phyloP scores from a whole-genome alignment of 1,139 yeast species.

The Kurtzmaniella quercitrusa region DNA sequence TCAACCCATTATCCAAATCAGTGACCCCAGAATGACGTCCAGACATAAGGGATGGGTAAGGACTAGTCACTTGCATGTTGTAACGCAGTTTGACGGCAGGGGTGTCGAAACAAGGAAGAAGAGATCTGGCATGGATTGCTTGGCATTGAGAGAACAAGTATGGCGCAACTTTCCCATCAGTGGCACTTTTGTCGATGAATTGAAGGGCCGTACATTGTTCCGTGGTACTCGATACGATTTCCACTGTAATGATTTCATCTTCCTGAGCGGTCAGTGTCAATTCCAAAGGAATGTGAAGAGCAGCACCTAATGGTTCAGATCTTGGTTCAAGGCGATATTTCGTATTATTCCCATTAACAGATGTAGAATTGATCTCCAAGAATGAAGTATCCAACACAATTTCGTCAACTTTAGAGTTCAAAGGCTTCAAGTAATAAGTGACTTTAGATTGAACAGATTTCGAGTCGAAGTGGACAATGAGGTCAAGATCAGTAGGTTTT shows the following conservation, averaged over 20 bases:
- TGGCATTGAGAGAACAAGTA: constrained; percentile 88
- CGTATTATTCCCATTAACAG: constrained; percentile 36
- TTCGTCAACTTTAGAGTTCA: constrained; percentile 17
- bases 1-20: constrained; percentile 10
- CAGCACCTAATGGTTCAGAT: constrained; percentile 64
- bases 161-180: constrained; percentile 70
- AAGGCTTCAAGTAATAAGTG: constrained; percentile 36
- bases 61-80: constrained; percentile 57
- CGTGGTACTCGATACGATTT: constrained; percentile 63
- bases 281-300: constrained; percentile 39
- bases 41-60: constrained; percentile 65
- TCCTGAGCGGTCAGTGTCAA: constrained; percentile 12
- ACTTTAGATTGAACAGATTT: constrained; percentile 56
- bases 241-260: constrained; percentile 23
- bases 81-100: constrained; percentile 76
- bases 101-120: constrained; percentile 89
- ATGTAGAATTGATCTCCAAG: constrained; percentile 45
- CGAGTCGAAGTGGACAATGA: constrained; percentile 54
- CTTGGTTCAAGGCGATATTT: constrained; percentile 43
- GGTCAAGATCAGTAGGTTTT: constrained; percentile 46
- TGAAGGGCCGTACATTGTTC: constrained; percentile 78
- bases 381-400: constrained; percentile 68
- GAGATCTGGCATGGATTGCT: constrained; percentile 85
- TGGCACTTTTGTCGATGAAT: constrained; percentile 73
- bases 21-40: constrained; percentile 43